Evolutionary conservation across 2,329 filamentous ascomycete genomes (phyloP), one percentile per base, ranked within the genome.

Genomic region (Scytalidium lignicola): DNA sequence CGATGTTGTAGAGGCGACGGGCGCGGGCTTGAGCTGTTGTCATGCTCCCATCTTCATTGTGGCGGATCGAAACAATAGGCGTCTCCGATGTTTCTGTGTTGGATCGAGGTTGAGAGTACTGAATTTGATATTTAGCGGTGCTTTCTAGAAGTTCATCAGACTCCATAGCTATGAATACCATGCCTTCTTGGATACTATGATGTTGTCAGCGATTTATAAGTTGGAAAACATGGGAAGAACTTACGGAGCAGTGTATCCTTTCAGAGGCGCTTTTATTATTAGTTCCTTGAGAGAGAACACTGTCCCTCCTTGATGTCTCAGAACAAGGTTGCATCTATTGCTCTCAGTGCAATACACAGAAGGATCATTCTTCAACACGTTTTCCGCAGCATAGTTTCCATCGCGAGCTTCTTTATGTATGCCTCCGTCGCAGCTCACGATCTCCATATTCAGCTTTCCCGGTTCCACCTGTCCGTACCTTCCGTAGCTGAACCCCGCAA

Each of bases 301-400:
- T 2, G 86, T 86, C 32, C 83, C 83, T 41, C 88, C 90, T 56
- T 86, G 83, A 65, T 97, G 92, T 51, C 82, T 81, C 49, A 97
- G 69, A 12, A 97, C 75, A 58, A 97, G 82, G 62, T 96, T 96
- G 71, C 90, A 96, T 50, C 83, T 80, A 53, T 86, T 86, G n/a
- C 82, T 84, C 65, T 92, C 88, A 32, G 90, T 95, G 68, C 90
- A 95, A 64, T 96, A 97, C 2, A 96, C 89, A 10, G 86, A 88
- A 50, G 76, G 75, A 67, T 97, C 89, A 64, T 91, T 84, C 57
- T 80, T 83, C 53, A 97, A 74, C 22, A 96, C 84, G 64, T 96
- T 96, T 58, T 91, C 88, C 18, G 85, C 82, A 12, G 79, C 78
- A 55, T 88, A 88, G 22, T 61, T 55, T 42, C 48, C 69, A 29